Percentiles rank a stretch among this genome's conserved stretches.
Conservation (phyloP, 2,329 filamentous ascomycete genomes). For the Botrytis fragariae region DNA sequence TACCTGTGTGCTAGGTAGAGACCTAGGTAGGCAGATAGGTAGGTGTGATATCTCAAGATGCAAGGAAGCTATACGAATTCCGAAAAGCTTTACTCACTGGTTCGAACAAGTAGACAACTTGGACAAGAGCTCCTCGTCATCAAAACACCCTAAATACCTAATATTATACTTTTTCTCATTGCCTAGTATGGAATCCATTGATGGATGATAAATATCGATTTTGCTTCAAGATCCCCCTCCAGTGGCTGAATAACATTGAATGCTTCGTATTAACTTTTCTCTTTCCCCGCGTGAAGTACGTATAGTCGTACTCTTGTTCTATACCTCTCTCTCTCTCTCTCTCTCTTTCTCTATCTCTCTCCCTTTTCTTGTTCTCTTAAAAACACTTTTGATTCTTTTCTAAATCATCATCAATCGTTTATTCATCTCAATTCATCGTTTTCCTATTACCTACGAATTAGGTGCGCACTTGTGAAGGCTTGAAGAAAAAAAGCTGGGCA, state of each 20-base stretch:
- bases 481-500: not conserved
- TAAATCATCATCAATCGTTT: not conserved
- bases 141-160: not conserved
- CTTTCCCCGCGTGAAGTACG: not conserved
- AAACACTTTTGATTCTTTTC: not conserved
- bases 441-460: not conserved
- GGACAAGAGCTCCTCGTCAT: slow-evolving; percentile 3
- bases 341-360: not conserved
- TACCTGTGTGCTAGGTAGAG: not conserved
- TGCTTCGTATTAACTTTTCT: slow-evolving; percentile 1
- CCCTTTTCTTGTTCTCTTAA: not conserved
- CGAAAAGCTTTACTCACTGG: not conserved
- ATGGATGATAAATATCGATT: slow-evolving; percentile 8
- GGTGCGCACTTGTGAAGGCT: not conserved
- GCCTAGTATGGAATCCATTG: not conserved
- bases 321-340: not conserved
- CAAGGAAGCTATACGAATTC: not conserved
- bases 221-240: not conserved
- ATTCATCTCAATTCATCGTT: not conserved
- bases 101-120: not conserved
- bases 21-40: not conserved
- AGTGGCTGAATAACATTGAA: slow-evolving; percentile 5
- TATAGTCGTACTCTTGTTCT: not conserved
- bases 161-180: not conserved
- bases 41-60: not conserved